Evolutionary conservation across 1,139 yeast genomes (phyloP).

Genomic region (Candida frijolesensis): DNA sequence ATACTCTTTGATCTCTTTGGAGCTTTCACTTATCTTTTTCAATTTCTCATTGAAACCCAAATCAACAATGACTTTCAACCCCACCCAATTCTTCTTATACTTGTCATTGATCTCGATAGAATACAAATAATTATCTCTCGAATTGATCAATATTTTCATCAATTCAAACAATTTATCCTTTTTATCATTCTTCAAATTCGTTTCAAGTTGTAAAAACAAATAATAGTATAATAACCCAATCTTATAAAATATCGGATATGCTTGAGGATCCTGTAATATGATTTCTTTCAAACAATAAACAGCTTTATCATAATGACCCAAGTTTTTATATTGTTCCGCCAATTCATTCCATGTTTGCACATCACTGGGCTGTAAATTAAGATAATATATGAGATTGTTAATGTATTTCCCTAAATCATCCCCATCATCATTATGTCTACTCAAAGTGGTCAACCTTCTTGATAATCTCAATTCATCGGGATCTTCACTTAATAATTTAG

Average conservation of each 20-base stretch:
- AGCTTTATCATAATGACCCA: conserved; percentile 71
- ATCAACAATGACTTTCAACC: conserved; percentile 50
- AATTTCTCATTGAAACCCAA: conserved; percentile 25
- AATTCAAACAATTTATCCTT: conserved; percentile 29
- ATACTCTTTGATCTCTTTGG: conserved; percentile 25
- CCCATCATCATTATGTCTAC: conserved; percentile 22
- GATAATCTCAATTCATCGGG: conserved; percentile 40
- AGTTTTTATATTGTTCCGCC: conserved; percentile 56
- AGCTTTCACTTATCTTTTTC: conserved; percentile 14
- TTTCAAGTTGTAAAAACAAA: conserved; percentile 23
- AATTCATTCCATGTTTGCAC: conserved; percentile 77
- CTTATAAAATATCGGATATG: conserved; percentile 69
- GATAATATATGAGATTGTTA: conserved; percentile 47
- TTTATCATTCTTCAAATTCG: conserved; percentile 18
- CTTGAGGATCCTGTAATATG: conserved; percentile 65
- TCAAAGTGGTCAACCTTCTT: conserved; percentile 38
- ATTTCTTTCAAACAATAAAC: conserved; percentile 71
- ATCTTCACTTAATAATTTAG: conserved; percentile 37
- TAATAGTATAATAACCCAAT: conserved; percentile 43
- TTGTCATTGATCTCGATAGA: conserved; percentile 75
- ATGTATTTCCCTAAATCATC: conserved; percentile 40
- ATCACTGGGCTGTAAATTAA: conserved; percentile 70
- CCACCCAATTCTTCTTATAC: conserved; percentile 77
- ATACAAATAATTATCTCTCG: conserved; percentile 61
- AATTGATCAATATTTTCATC: conserved; percentile 30